phyloP scores from a whole-genome alignment of 768 basidiomycete species.

The Pulveroboletus ravenelii region DNA sequence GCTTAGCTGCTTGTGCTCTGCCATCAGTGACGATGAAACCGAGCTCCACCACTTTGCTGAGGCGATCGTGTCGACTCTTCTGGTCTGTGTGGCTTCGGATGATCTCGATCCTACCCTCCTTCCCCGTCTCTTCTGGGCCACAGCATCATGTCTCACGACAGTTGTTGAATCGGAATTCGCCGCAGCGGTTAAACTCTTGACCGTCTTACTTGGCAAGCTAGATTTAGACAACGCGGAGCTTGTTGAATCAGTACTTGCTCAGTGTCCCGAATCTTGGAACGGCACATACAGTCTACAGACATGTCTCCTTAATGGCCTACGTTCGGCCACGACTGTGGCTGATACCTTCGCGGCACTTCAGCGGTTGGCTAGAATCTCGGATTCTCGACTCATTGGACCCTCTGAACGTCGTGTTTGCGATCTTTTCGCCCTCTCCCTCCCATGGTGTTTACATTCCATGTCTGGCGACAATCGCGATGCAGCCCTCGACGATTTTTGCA shows the following conservation, averaged over 20 bases:
- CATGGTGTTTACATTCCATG: conserved; percentile 86
- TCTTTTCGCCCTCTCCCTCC: conserved; percentile 75
- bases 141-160: conserved; percentile 75
- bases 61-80: conserved; percentile 77
- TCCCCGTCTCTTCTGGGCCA: conserved; percentile 86
- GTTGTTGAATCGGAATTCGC: conserved; percentile 77
- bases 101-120: conserved; percentile 59
- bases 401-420: conserved; percentile 72
- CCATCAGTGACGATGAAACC: conserved; percentile 69
- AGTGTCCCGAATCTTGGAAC: conserved; percentile 69
- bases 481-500: conserved; percentile 63
- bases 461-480: conserved; percentile 54
- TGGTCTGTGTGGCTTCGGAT: conserved; percentile 49
- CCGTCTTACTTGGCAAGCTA: conserved; percentile 58
- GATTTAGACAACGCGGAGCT: conserved; percentile 68
- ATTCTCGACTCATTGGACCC: conserved; percentile 64
- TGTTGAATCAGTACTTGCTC: conserved; percentile 62
- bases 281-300: conserved; percentile 62
- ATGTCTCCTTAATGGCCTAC: conserved; percentile 67
- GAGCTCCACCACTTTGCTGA: conserved; percentile 79
- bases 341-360: conserved; percentile 67
- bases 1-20: conserved; percentile 78
- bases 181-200: conserved; percentile 61
- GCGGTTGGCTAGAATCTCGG: conserved; percentile 53
- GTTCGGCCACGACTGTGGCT: conserved; percentile 67